Evolutionary conservation across 164 flowering plant genomes (phyloP).

Genomic region (Vitis riparia): DNA sequence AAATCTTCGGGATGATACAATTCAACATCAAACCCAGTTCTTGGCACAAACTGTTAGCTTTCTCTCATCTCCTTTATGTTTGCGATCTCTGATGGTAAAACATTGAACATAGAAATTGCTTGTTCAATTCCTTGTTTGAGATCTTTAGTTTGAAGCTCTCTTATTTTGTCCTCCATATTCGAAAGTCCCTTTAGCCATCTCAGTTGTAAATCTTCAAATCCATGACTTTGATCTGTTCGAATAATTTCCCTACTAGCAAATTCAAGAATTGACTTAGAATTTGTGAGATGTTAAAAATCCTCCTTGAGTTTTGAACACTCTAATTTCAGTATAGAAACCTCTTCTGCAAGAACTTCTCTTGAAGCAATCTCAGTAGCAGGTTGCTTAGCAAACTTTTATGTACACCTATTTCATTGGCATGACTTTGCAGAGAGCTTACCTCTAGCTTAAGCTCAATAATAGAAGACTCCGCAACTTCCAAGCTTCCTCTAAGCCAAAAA

Average conservation of each 20-base stretch:
- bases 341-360: constrained; percentile 58
- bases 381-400: constrained; percentile 51
- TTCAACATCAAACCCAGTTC: constrained; percentile 30
- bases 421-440: constrained; percentile 54
- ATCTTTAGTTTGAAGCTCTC: constrained; percentile 53
- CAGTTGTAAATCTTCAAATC: constrained; percentile 29
- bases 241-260: constrained; percentile 13
- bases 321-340: constrained; percentile 59
- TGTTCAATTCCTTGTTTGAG: constrained; percentile 37
- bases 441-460: constrained; percentile 67
- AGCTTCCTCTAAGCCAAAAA: constrained; percentile 45
- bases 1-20: constrained; percentile 45
- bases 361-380: constrained; percentile 72
- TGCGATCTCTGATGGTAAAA: constrained; percentile 16
- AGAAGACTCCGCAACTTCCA: constrained; percentile 75
- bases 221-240: constrained; percentile 17
- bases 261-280: constrained; percentile 25
- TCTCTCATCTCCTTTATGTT: constrained; percentile 18
- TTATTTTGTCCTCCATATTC: constrained; percentile 50
- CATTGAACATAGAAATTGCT: constrained; percentile 15
- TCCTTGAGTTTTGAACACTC: constrained; percentile 67
- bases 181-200: constrained; percentile 52
- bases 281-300: constrained; percentile 48
- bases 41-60: constrained; percentile 26
- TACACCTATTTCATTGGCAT: constrained; percentile 64